Evolutionary conservation across 768 basidiomycete genomes (phyloP).

Genomic region (Auricularia sp.): DNA sequence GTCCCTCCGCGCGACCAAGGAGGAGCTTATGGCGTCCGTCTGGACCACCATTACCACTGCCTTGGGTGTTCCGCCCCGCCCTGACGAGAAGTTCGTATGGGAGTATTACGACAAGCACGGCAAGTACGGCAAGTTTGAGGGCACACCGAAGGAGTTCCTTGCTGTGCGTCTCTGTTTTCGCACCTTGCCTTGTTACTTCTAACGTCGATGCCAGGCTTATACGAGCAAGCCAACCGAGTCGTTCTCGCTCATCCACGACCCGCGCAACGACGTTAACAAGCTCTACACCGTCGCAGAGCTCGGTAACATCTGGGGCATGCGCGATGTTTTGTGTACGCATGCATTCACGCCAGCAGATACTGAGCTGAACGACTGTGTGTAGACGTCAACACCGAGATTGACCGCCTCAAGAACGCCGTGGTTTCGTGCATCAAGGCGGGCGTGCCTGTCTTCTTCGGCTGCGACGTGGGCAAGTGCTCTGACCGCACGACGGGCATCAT

Average conservation of each 20-base stretch:
- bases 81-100: constrained; percentile 67
- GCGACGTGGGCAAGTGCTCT: constrained; percentile 86
- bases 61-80: constrained; percentile 74
- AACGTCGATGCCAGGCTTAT: constrained; percentile 25
- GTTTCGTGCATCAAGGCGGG: constrained; percentile 82
- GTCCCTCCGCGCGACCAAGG: constrained; percentile 71
- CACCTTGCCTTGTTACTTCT: constrained; percentile 8
- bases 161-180: constrained; percentile 18
- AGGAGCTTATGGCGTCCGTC: constrained; percentile 71
- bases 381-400: constrained; percentile 87
- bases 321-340: constrained; percentile 69
- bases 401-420: constrained; percentile 70
- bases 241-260: constrained; percentile 94
- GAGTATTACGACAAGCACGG: constrained; percentile 80
- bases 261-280: constrained; percentile 71
- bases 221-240: constrained; percentile 50
- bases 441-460: constrained; percentile 89
- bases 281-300: constrained; percentile 88
- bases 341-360: not conserved
- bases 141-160: constrained; percentile 76
- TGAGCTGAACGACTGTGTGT: not conserved
- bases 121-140: constrained; percentile 63
- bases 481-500: constrained; percentile 66
- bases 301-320: constrained; percentile 84
- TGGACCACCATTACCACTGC: constrained; percentile 78